Base-by-base conservation (phyloP, 2,329 filamentous ascomycete species). In the Pseudocercospora crystallina region DNA sequence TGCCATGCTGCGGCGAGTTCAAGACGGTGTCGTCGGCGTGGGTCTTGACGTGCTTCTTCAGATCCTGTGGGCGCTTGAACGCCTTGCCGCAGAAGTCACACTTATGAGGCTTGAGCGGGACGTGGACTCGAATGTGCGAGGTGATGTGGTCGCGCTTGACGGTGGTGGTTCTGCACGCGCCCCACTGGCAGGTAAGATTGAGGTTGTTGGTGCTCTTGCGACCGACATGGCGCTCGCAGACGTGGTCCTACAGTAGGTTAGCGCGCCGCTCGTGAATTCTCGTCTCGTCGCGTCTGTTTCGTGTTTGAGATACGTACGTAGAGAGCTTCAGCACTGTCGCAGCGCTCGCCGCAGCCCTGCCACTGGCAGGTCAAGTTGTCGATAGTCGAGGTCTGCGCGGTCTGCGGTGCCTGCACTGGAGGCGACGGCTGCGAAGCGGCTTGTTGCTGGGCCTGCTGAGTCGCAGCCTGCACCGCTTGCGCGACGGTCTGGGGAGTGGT, bases 21-120 rank as follows among this genome's bases (percentile, higher is more conserved):
- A 83, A 77, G 35, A 95, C 89, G 36, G 90, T 95, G 73, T 96
- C 92, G 67, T 97, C 92, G 63, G 92, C 92, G 69, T 97, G 92
- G 4, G 92, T 97, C 84, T 97, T 99, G 73, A 97, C 90, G 71
- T 99, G 94, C 79, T 99, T 99, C 84, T 99, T 97, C 65, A 99
- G 73, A 77, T 99, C 94, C 76, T 99, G 94, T 2, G 94, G 94
- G 31, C 94, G 88, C 83, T 99, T 99, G 81, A 99, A 99, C 1
- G 91, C 91, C 79, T 99, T 99, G 69, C 90, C 90, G 69, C 94
- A 99, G 75, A 96, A 95, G 69, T 96, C 91, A 73, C 94, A 99
- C 75, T 96, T 97, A 78, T 99, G 94, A 61, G 94, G 94, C 80
- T 99, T 99, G 55, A 99, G 79, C 1, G 94, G 94, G n/a, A 99